These are phyloP conservation scores for Psidium friedrichsthalianum DNA, from an alignment of 345 rosid genomes.

Conservation along the genomic window DNA sequence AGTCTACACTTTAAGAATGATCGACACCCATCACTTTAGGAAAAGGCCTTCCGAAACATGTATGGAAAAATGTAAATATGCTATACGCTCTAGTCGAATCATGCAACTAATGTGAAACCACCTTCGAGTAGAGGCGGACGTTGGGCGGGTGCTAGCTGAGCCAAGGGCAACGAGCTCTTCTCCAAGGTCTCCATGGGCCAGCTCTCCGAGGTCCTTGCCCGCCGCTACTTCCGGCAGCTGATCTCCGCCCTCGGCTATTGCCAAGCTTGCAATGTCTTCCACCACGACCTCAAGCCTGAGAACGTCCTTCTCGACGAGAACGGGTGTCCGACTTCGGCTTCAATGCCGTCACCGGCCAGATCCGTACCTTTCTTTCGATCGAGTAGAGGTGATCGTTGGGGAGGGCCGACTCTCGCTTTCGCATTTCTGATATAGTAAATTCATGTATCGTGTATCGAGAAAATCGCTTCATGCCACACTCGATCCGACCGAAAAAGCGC, in stretches of 20 bases:
- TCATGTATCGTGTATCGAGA: too few species aligned
- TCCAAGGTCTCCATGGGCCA: conserved; percentile 77
- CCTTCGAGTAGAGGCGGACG: too few species aligned
- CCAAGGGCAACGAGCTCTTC: conserved; percentile 83
- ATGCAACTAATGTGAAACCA: too few species aligned
- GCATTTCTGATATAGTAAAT: background rate
- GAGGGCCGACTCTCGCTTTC: too few species aligned
- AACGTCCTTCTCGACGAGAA: conserved; percentile 69
- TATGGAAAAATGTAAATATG: too few species aligned
- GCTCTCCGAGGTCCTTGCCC: conserved; percentile 57
- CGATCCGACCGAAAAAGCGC: background rate
- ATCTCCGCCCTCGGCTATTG: conserved; percentile 88
- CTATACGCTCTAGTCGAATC: too few species aligned
- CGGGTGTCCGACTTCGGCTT: conserved; percentile 85
- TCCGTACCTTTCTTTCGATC: conserved; percentile 8
- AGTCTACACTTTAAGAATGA: too few species aligned
- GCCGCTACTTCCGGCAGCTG: conserved; percentile 65
- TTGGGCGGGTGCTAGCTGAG: background rate
- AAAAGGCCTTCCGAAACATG: too few species aligned
- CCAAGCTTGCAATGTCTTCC: conserved; percentile 73
- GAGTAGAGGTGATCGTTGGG: too few species aligned
- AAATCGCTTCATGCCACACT: background rate
- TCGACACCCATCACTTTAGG: too few species aligned
- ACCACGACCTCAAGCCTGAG: conserved; percentile 87
- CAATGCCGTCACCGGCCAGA: conserved; percentile 67